Evolutionary conservation across 78 protist species (phyloP), one percentile per base, ranked within the genome.

Genomic region (Acrasis kona): DNA sequence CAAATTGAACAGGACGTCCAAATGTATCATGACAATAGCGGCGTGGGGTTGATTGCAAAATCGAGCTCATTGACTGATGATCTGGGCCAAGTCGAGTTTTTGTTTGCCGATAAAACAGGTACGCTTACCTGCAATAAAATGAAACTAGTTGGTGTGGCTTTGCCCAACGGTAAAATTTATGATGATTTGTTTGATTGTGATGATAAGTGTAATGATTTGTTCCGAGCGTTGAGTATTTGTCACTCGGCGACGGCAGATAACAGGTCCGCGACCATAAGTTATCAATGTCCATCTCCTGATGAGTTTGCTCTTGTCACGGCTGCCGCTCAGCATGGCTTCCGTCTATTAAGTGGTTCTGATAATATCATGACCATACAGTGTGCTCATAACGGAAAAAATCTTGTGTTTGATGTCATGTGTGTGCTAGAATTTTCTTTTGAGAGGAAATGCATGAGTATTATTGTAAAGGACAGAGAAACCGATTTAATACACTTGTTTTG

Each of bases 61-160:
- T 64, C 76, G 30, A 50, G 61, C 5, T 27, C 65, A 3, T 65
- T 95, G 36, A 88, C 85, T 72, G 98, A 95, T 29, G 96, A 94
- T 74, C 82, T 94, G 7, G 98, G 98, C 27, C 89, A 84, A 78
- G 32, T 93, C 12, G 75, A 87, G 61, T 87, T 86, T 73, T 28
- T 73, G 40, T 89, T 95, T 81, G 67, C 89, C n/a, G 99, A 96
- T 71, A 96, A 96, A 78, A 96, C 99, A 1, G 99, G 99, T 39
- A 96, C 99, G 32, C 89, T 96, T 65, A 96, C 99, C 1, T 67
- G 70, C 10, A 96, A 96, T 74, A 68, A 42, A 42, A 96, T 96
- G 99, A 83, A 77, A 9, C 90, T 91, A 72, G 68, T 76, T n/a
- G 8, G 74, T 10, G 41, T 19, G 3, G 74, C 73, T 5, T 42